Evolutionary conservation across 805 yeast species (phyloP).

Genomic region (Candida methanosorbosa): DNA sequence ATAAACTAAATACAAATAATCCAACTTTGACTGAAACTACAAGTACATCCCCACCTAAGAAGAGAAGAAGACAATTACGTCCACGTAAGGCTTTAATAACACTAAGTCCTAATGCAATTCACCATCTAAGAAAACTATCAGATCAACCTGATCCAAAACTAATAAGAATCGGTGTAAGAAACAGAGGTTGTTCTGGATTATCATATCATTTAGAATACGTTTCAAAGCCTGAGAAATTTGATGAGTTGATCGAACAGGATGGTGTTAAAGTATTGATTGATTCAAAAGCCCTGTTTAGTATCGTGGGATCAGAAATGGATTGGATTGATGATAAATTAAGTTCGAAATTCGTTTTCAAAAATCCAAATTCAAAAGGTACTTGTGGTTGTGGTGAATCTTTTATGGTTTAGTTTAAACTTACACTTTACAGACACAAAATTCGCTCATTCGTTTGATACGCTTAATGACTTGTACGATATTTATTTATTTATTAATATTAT

Average conservation of each 20-base stretch:
- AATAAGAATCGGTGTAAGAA: constrained; percentile 88
- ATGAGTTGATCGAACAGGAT: constrained; percentile 87
- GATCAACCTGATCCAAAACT: constrained; percentile 82
- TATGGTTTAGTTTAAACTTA: constrained; percentile 59
- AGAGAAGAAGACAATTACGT: constrained; percentile 54
- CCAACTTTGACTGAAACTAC: constrained; percentile 2
- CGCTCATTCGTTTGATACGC: neutral
- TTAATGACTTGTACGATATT: neutral
- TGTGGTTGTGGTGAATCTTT: constrained; percentile 99
- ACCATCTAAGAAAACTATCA: constrained; percentile 58
- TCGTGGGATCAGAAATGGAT: constrained; percentile 97
- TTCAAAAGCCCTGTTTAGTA: constrained; percentile 91
- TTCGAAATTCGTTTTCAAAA: constrained; percentile 83
- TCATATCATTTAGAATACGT: constrained; percentile 90
- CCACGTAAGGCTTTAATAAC: constrained; percentile 90
- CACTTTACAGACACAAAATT: neutral
- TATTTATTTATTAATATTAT: no score
- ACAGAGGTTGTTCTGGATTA: constrained; percentile 95
- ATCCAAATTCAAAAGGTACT: constrained; percentile 95
- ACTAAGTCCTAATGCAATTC: constrained; percentile 64
- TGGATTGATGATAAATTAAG: constrained; percentile 92
- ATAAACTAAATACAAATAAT: no score
- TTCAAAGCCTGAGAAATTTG: constrained; percentile 85
- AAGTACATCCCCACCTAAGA: constrained; percentile 10
- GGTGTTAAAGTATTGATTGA: constrained; percentile 90